A percentile compares a stretch with the other conserved stretches of the same genome.
Conservation (phyloP, 768 basidiomycete genomes). For the Auriscalpium microsporum region DNA sequence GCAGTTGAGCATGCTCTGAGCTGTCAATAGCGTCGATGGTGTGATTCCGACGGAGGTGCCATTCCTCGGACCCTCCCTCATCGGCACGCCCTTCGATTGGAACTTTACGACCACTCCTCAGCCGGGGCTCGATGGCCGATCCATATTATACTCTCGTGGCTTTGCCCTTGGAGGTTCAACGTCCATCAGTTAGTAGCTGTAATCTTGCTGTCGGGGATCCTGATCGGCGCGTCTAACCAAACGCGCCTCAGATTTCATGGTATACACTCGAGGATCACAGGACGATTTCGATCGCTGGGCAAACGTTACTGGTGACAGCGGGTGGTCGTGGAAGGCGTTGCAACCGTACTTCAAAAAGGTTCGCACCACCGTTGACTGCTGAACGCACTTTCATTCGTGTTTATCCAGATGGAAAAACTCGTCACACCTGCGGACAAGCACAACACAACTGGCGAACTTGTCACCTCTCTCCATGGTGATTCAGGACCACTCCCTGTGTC, state of each 20-base stretch:
- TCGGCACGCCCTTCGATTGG: background rate
- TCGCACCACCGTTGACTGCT: too few relatives aligned
- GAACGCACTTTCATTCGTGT: background rate
- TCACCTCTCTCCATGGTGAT: constrained; percentile 30
- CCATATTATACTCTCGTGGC: background rate
- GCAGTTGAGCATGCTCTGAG: background rate
- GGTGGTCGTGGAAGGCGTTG: constrained; percentile 14
- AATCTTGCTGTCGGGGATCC: background rate
- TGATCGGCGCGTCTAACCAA: background rate
- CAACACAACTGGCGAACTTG: constrained; percentile 28
- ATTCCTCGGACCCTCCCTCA: background rate
- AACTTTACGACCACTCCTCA: constrained; percentile 3
- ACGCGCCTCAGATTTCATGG: constrained; percentile 16
- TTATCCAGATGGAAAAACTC: constrained; percentile 28
- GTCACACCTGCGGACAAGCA: constrained; percentile 31
- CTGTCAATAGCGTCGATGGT: background rate
- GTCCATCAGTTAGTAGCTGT: background rate
- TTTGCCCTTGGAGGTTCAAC: constrained; percentile 1
- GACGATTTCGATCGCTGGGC: constrained; percentile 22
- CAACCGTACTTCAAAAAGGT: constrained; percentile 5
- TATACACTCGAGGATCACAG: constrained; percentile 20
- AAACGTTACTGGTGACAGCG: constrained; percentile 16
- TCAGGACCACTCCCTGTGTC: constrained; percentile 24
- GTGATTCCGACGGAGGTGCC: background rate
- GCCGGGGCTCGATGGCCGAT: background rate